Percentiles rank a stretch among this genome's conserved stretches.
Evolutionary conservation across 2,329 filamentous ascomycete genomes (phyloP).

Genomic region (Xylariaceae sp.): DNA sequence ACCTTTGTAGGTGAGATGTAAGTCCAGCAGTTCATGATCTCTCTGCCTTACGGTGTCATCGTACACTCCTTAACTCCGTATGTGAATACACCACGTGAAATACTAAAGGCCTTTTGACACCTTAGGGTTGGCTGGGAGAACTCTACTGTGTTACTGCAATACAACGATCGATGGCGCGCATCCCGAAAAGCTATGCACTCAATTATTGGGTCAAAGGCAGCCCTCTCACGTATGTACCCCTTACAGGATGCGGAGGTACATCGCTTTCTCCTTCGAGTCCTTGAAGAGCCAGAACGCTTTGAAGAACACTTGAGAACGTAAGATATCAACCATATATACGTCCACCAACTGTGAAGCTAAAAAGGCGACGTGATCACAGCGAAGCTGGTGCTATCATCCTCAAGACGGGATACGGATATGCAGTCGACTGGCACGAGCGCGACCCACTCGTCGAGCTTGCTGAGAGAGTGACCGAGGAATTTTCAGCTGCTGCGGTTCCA

Average conservation of each 20-base stretch:
- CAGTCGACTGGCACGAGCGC: slow-evolving; percentile 18
- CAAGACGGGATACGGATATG: slow-evolving; percentile 36
- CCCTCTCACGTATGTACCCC: slow-evolving; percentile 42
- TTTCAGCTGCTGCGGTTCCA: slow-evolving; percentile 16
- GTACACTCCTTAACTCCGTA: too few species aligned
- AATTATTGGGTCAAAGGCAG: slow-evolving; percentile 47
- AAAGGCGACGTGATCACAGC: slow-evolving; percentile 34
- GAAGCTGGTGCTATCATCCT: slow-evolving; percentile 35
- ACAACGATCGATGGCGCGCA: slow-evolving; percentile 42
- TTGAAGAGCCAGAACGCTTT: slow-evolving; percentile 42
- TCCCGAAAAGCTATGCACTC: slow-evolving; percentile 49
- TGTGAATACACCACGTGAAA: not conserved
- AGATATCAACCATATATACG: slow-evolving; percentile 16
- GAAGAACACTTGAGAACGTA: slow-evolving; percentile 47
- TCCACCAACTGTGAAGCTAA: not conserved
- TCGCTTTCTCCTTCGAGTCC: slow-evolving; percentile 46
- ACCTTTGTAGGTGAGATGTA: slow-evolving; percentile 43
- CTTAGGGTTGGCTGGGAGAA: slow-evolving; percentile 42
- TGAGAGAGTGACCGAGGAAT: slow-evolving; percentile 24
- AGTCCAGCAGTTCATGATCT: slow-evolving; percentile 5
- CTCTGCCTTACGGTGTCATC: not conserved
- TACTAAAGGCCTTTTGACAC: not conserved
- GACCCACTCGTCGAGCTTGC: slow-evolving; percentile 31
- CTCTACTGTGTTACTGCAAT: slow-evolving; percentile 38
- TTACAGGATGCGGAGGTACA: slow-evolving; percentile 49